These are phyloP conservation scores for Suhomyces yuchorum DNA, from an alignment of 1,139 yeast genomes.

Conservation along the genomic window DNA sequence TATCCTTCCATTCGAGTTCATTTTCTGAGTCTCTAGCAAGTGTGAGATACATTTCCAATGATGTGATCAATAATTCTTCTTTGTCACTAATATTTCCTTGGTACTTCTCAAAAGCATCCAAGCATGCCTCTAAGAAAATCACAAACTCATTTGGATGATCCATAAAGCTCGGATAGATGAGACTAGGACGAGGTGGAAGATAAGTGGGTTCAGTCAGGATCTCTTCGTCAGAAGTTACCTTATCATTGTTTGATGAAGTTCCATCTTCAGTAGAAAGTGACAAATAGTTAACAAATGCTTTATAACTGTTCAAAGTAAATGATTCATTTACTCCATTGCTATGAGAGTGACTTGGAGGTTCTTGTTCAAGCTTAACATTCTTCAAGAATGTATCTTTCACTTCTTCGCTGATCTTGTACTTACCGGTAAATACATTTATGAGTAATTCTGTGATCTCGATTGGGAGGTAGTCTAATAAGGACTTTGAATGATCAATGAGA, in stretches of 20 bases:
- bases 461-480: conserved; percentile 67
- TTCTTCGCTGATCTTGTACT: conserved; percentile 45
- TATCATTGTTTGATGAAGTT: conserved; percentile 2
- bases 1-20: conserved; percentile 57
- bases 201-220: conserved; percentile 58
- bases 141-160: conserved; percentile 87
- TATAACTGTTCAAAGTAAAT: conserved; percentile 60
- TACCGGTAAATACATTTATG: conserved; percentile 88
- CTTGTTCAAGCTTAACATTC: conserved; percentile 5
- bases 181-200: conserved; percentile 87
- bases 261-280: conserved; percentile 29
- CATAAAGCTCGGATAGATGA: conserved; percentile 83
- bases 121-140: conserved; percentile 89
- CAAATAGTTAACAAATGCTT: conserved; percentile 69
- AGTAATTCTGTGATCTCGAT: conserved; percentile 79
- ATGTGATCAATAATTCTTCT: conserved; percentile 70
- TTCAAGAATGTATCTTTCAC: conserved; percentile 6
- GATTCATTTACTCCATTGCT: conserved; percentile 5
- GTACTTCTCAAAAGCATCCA: conserved; percentile 73
- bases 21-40: conserved; percentile 45
- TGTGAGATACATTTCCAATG: conserved; percentile 78
- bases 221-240: conserved; percentile 4
- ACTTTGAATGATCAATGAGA: conserved; percentile 65
- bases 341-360: conserved; percentile 3
- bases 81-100: conserved; percentile 74